Conservation (phyloP, 164 flowering plant species). For the Litsea cubeba region DNA sequence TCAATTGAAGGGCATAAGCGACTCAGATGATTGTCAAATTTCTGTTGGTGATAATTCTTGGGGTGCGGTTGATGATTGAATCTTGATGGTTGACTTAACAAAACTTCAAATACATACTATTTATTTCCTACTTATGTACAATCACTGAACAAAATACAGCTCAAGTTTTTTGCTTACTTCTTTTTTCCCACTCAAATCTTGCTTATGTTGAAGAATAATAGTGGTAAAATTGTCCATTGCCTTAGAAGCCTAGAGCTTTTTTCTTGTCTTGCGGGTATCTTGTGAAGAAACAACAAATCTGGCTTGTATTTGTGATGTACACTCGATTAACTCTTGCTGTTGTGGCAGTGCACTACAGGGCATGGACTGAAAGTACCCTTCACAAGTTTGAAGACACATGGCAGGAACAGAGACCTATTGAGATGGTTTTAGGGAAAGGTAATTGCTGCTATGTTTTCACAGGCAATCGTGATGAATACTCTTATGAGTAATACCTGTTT, state of each 20-base stretch:
- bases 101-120: too few relatives aligned
- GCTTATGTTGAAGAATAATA: too few relatives aligned
- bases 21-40: too few relatives aligned
- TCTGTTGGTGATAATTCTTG: too few relatives aligned
- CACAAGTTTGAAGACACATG: constrained; percentile 99
- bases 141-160: too few relatives aligned
- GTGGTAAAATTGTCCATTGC: background rate
- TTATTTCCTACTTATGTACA: too few relatives aligned
- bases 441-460: background rate
- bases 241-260: background rate
- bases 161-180: too few relatives aligned
- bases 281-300: background rate
- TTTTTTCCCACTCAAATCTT: too few relatives aligned
- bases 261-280: background rate
- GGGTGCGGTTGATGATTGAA: too few relatives aligned
- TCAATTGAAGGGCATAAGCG: too few relatives aligned
- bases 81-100: too few relatives aligned
- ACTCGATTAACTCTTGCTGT: constrained; percentile 1
- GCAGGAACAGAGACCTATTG: constrained; percentile 81
- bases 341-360: constrained; percentile 83
- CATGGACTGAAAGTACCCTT: constrained; percentile 83
- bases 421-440: constrained; percentile 90
- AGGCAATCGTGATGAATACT: background rate
- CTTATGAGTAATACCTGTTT: background rate
- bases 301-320: background rate